Evolutionary conservation across 2,329 filamentous ascomycete species (phyloP), one percentile per base, ranked within the genome.

Genomic region (Colletotrichum sansevieriae): DNA sequence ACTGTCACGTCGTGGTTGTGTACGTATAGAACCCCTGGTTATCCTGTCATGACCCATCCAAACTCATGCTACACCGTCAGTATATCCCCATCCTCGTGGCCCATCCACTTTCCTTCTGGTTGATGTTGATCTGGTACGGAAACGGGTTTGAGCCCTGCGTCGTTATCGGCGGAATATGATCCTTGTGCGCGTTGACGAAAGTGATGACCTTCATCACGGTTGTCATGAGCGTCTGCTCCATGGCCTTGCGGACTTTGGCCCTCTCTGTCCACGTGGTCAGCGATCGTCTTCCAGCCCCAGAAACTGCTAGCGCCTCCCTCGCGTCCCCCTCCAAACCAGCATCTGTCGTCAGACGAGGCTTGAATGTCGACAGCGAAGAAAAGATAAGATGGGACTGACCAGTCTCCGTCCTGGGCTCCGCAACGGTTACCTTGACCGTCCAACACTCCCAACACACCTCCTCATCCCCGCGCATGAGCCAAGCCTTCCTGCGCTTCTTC

Each of bases 361-460:
- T 9, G 29, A 29, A 29, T 2, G 29, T 29, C 29, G 29, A 2
- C 29, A 29, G 9, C 29, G 29, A 9, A 29, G 29, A 29, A 29
- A 2, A 29, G 29, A 29, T 29, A 7, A 29, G 9, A 29, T 29
- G 29, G 29, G 29, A 77, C 90, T 74, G 83, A 97, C 94, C 94
- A 72, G 90, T 92, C 76, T 98, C 95, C 11, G 93, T 97, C 76
- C 92, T 85, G 35, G 95, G 95, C 74, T 94, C 94, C 10, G 94
- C 93, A 63, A 98, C 90, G n/a, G 94, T 97, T 58, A 98, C 92
- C 79, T 97, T 93, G 73, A 99, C 83, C 51, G 92, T 94, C 96
- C 96, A 99, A 76, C 90, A 90, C 84, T 98, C 96, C 96, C 96
- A 99, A 79, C 94, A 97, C 18, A 98, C 90, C 79, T 98, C 95